A percentile compares a stretch with the other conserved stretches of the same genome.
Evolutionary conservation across 441 rosid genomes (phyloP).

Genomic region (Adansonia grandidieri): DNA sequence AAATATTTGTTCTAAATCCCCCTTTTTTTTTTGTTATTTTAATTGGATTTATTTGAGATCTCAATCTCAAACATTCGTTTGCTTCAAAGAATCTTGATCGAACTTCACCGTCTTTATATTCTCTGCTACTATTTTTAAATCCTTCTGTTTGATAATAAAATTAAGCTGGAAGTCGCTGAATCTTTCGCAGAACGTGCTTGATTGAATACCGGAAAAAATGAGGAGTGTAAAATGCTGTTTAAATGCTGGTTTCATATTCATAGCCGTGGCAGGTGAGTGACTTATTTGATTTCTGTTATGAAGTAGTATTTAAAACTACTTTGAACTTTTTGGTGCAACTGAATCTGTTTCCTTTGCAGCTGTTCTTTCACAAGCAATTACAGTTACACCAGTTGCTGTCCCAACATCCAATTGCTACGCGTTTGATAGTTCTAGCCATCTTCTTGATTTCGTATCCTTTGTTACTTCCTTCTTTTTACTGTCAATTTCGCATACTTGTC

Average conservation of each 20-base stretch:
- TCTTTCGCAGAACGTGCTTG: neutral
- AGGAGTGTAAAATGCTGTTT: slow-evolving; percentile 10
- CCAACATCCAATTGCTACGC: slow-evolving; percentile 82
- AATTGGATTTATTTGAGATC: slow-evolving; percentile 3
- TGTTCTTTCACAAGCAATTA: slow-evolving; percentile 40
- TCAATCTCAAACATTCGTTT: neutral
- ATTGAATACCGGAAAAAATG: slow-evolving; percentile 27
- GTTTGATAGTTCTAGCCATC: slow-evolving; percentile 83
- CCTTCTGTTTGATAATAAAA: neutral
- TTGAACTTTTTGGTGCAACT: neutral
- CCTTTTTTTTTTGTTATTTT: neutral
- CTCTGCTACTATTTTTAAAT: neutral
- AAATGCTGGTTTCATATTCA: slow-evolving; percentile 9
- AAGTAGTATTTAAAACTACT: neutral
- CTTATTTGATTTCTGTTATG: neutral
- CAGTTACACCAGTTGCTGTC: slow-evolving; percentile 51
- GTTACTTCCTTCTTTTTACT: neutral
- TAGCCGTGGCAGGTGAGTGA: slow-evolving; percentile 24
- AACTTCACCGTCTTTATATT: neutral
- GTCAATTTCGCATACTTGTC: neutral
- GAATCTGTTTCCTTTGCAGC: slow-evolving; percentile 40
- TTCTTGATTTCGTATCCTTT: slow-evolving; percentile 93
- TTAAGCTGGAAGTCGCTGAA: neutral
- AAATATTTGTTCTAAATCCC: neutral
- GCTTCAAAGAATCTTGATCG: neutral